A percentile compares a stretch with the other conserved stretches of the same genome.
These are phyloP conservation scores for Saccharomycopsis sp. DNA, from an alignment of 805 yeast species.

Conservation along the genomic window DNA sequence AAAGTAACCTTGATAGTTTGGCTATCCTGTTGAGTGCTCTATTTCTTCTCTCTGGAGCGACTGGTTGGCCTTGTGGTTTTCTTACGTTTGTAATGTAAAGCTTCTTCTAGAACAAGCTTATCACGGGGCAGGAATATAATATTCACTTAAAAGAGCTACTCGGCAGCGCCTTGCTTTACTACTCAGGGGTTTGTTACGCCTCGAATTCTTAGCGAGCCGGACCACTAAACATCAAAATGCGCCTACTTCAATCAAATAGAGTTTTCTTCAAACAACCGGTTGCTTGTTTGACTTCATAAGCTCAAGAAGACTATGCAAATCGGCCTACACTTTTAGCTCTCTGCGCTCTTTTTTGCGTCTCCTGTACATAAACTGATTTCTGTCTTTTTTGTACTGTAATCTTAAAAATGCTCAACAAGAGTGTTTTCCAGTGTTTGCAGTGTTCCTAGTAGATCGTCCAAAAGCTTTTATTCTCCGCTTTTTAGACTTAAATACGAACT, in stretches of 20 bases:
- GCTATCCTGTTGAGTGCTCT: not conserved
- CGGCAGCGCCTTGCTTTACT: too few species aligned
- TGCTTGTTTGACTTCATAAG: not conserved
- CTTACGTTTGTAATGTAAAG: too few species aligned
- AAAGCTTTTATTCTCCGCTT: not conserved
- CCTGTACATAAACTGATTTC: too few species aligned
- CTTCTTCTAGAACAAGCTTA: too few species aligned
- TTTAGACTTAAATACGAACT: not conserved
- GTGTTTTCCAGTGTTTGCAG: too few species aligned
- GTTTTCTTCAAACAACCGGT: not conserved
- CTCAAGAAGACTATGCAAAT: not conserved
- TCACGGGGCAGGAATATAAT: not conserved
- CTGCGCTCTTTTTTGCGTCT: not conserved
- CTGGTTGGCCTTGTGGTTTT: too few species aligned
- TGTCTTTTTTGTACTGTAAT: not conserved
- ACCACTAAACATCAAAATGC: not conserved
- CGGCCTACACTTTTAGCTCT: not conserved
- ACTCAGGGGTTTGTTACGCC: too few species aligned
- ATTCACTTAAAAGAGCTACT: not conserved
- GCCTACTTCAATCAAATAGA: not conserved
- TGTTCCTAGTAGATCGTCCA: too few species aligned
- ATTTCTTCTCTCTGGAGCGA: too few species aligned
- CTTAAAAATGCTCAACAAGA: too few species aligned
- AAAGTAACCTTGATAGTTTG: not conserved
- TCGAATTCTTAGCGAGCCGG: not conserved